Base-by-base conservation (phyloP, 305 asterid genomes). In the Fraxinus floribunda region DNA sequence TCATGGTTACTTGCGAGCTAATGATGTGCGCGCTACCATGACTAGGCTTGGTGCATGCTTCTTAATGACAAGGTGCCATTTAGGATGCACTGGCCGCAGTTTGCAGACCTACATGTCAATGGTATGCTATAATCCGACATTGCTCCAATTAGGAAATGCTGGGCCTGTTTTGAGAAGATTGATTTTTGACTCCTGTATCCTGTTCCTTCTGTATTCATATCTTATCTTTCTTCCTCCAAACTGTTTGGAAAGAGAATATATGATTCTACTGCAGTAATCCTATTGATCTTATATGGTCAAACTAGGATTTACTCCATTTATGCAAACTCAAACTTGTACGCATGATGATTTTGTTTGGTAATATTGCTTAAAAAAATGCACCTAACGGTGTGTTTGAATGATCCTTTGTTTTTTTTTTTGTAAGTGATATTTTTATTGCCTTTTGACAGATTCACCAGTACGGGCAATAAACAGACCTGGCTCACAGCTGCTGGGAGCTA, bases 61-160 rank as follows among this genome's bases (percentile, higher is more conserved):
- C 94, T 97, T 74, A 97, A 93, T 81, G 99, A 97, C 93, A 95
- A 97, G 93, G 99, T 95, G 84, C 84, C 90, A 20, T 97, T 95
- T 88, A 92, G 98, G 91, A 95, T 97, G 98, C 99, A 97, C 87
- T 97, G 98, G 99, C 99, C 98, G 79, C 98, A 91, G 55, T 90
- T 91, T 88, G 97, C 98, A 26, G 98, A 95, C 82, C 91, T 97
- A 79, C 97, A 92, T 89, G 89, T 97, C 83, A 97, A 97, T 88
- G 98, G 99, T 97, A 94, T 77, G 66, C 86, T 78, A 79, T 81
- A 83, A 78, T 60, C 81, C 80, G 78, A 70, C 79, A 74, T 81
- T 79, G 38, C 81, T 60, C 62, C 62, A 52, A 16, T 52, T 52
- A 52, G 62, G 62, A 52, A 52, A 52, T 52, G 7, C 62, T 52